Base-by-base conservation (phyloP, 177 flowering plant genomes). In the Vitis hybrid region DNA sequence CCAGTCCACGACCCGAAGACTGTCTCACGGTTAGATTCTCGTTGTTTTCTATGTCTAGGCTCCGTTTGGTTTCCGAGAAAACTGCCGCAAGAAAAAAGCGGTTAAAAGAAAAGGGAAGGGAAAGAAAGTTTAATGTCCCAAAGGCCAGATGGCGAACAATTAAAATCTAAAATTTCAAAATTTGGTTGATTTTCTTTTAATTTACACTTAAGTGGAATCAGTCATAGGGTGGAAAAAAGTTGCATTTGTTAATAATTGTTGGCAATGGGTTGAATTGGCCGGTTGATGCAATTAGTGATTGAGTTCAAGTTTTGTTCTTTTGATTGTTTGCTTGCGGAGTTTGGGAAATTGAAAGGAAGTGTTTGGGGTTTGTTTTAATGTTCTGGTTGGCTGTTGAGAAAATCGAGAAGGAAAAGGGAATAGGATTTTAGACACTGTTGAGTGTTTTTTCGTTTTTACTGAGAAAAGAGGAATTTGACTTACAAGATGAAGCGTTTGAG, bases 1-100 rank as follows among this genome's bases (percentile, higher is more conserved):
- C 90, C 1, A 80, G 78, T 71, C 90, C 92, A 11, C 80, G 82
- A 33, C 93, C 88, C 1, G 97, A 94, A 68, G 98, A 94, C 80
- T 92, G 80, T 72, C 74, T 84, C 15, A 83, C 90, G 85, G 98
- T 87, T 76, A 60, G 78, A 17, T 22, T 64, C 17, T 59, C n/a
- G 33, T 65, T 19, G 24, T 33, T 51, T 64, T 53, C 53, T 14
- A 12, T 10, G 47, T 15, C 11, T 38, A 1, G 33, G 4, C 22
- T 59, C 19, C 66, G 54, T 14, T 60, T 69, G 44, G 5, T 19
- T 12, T 52, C 17, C 18, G 3, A 1, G 47, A 50, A 47, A 50
- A 18, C 47, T 3, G 72, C 10, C 3, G 33, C 2, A 24, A 33
- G 11, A 10, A 66, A 53, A 38, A 38, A 5, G 47, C 47, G 8